These are phyloP conservation scores for Penicillium sp. DNA, from an alignment of 2,329 filamentous ascomycete genomes.

Conservation along the genomic window DNA sequence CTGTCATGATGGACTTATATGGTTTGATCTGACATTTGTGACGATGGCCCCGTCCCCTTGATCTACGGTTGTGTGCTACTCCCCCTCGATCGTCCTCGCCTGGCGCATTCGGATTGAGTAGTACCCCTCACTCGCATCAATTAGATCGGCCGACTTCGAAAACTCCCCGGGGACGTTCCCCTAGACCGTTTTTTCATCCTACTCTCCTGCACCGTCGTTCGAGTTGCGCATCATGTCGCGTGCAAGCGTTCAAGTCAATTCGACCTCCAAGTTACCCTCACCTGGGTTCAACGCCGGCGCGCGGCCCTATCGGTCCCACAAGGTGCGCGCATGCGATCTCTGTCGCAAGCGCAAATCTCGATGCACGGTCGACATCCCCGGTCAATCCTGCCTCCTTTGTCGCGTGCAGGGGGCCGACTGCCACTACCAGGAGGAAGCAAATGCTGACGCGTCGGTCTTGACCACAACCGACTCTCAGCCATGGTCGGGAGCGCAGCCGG, in stretches of 20 bases:
- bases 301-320: conserved; percentile 58
- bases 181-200: conserved; percentile 11
- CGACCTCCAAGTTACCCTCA: conserved; percentile 32
- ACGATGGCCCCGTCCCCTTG: not conserved
- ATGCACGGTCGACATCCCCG: conserved; percentile 54
- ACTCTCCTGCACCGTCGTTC: conserved; percentile 5
- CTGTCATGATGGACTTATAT: conserved; percentile 9
- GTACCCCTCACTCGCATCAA: conserved; percentile 21
- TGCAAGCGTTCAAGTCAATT: conserved; percentile 26
- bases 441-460: conserved; percentile 23
- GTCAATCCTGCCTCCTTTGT: conserved; percentile 54
- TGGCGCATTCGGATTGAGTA: conserved; percentile 15
- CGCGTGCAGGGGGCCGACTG: conserved; percentile 55
- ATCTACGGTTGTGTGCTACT: conserved; percentile 8
- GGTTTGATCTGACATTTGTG: not conserved
- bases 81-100: conserved; percentile 4
- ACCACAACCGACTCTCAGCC: conserved; percentile 24
- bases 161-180: conserved; percentile 13
- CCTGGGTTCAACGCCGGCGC: conserved; percentile 40
- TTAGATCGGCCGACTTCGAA: conserved; percentile 24
- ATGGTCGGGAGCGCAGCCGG: conserved; percentile 26
- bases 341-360: conserved; percentile 59
- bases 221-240: conserved; percentile 31
- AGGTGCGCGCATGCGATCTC: conserved; percentile 56
- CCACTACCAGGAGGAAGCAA: conserved; percentile 46